Percentiles rank a stretch among this genome's conserved stretches.
These are phyloP conservation scores for Claviceps maximensis DNA, from an alignment of 2,329 filamentous ascomycete species.

Conservation along the genomic window DNA sequence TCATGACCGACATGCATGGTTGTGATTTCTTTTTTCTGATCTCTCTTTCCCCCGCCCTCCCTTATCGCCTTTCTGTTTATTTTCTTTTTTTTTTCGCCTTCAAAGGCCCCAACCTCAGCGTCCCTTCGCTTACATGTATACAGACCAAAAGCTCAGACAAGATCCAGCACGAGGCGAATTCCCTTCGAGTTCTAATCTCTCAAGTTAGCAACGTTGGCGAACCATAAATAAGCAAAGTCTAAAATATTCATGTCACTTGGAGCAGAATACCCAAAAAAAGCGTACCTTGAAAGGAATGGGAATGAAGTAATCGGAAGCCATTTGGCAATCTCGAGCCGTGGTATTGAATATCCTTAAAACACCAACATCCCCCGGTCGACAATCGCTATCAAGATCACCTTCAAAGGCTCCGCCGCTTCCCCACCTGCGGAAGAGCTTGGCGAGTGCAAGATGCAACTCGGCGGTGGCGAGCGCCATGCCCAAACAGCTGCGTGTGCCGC, in stretches of 20 bases:
- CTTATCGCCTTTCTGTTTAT: not conserved
- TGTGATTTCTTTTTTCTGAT: not conserved
- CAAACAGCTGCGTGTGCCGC: constrained; percentile 22
- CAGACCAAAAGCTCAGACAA: not conserved
- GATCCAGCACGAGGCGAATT: constrained; percentile 20
- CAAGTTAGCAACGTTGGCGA: constrained; percentile 1
- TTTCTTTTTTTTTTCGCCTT: not conserved
- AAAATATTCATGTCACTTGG: no score
- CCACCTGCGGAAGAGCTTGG: constrained; percentile 25
- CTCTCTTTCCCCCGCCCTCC: no score
- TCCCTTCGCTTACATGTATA: not conserved
- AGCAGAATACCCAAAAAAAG: not conserved
- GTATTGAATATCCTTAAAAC: constrained; percentile 23
- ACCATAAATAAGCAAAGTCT: no score
- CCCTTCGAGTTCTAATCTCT: constrained; percentile 20
- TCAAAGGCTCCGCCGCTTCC: constrained; percentile 20
- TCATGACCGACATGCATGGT: not conserved
- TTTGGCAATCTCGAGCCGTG: constrained; percentile 20
- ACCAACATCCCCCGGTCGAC: constrained; percentile 20
- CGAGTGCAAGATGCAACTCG: constrained; percentile 24
- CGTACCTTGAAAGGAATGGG: constrained; percentile 24
- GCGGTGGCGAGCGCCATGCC: constrained; percentile 25
- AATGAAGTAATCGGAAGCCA: constrained; percentile 26
- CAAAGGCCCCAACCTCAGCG: not conserved
- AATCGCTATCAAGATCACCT: constrained; percentile 18